Base-by-base conservation (phyloP, 192 early-diverging fungal species). In the Umbelopsis isabellina region DNA sequence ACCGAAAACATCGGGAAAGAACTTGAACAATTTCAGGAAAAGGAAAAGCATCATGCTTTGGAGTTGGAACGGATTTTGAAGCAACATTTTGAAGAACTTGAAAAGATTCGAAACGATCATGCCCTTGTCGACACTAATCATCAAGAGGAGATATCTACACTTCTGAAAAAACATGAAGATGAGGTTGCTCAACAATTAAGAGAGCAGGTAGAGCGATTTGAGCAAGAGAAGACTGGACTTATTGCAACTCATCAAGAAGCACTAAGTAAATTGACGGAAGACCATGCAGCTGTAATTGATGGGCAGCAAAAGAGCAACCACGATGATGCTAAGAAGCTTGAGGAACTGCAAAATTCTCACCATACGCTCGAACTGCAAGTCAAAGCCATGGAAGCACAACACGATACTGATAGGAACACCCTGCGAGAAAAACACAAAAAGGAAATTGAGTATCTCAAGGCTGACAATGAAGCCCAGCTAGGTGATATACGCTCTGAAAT, bases 111-210 rank as follows among this genome's bases (percentile, higher is more conserved):
- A 45, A 15, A 74, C 22, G 72, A 41, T 6, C 1, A 41, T 10
- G 37, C 6, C 7, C 37, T 41, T 1, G 37, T 5, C 10, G 37
- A 6, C 10, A 9, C 8, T 12, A 12, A 41, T 25, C 70, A 58
- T 23, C 72, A 78, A n/a, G 64, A 70, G 51, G 76, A 66, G 25
- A 61, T 65, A 41, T 44, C n/a, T 8, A 33, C 37, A 21, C 27
- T 72, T 10, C 1, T 65, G 2, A 37, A 68, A 9, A 46, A 61
- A 18, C 55, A 61, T 25, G 12, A 16, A 7, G 55, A 61, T 7
- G 55, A 35, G 6, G 21, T 73, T 18, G 45, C 66, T 35, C 47
- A 48, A 13, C 20, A 51, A 41, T 44, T 53, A 50, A 69, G 53
- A 53, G 35, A 41, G 52, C 41, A 44, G 68, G 41, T 27, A 10